Evolutionary conservation across 345 rosid species (phyloP).

Genomic region (Cardamine occulta): DNA sequence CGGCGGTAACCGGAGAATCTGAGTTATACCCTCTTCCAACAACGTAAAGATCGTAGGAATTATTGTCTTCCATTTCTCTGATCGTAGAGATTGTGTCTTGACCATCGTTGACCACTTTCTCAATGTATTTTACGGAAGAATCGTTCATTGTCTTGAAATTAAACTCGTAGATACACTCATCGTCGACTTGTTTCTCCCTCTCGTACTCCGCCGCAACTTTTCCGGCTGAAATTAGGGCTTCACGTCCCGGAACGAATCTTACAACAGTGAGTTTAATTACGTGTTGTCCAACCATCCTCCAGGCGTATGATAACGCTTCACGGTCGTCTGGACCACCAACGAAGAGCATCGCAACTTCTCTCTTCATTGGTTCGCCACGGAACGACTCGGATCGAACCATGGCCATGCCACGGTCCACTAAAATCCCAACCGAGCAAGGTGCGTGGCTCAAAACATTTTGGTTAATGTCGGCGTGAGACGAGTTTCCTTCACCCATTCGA

Average conservation of each 20-base stretch:
- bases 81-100: slow-evolving; percentile 50
- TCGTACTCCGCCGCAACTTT: slow-evolving; percentile 34
- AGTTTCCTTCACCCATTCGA: slow-evolving; percentile 49
- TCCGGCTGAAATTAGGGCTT: slow-evolving; percentile 35
- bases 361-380: slow-evolving; percentile 33
- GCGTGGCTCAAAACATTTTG: slow-evolving; percentile 55
- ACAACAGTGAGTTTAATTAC: slow-evolving; percentile 52
- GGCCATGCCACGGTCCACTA: slow-evolving; percentile 67
- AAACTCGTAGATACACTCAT: slow-evolving; percentile 55
- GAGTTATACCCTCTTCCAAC: slow-evolving; percentile 60
- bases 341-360: slow-evolving; percentile 47
- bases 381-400: slow-evolving; percentile 34
- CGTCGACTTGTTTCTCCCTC: slow-evolving; percentile 48
- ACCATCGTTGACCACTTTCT: slow-evolving; percentile 52
- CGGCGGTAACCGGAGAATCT: slow-evolving; percentile 48
- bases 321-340: slow-evolving; percentile 65
- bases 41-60: slow-evolving; percentile 52
- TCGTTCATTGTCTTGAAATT: slow-evolving; percentile 50
- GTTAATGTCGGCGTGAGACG: slow-evolving; percentile 52
- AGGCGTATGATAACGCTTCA: slow-evolving; percentile 63
- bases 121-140: slow-evolving; percentile 41
- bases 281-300: slow-evolving; percentile 74
- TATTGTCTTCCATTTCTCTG: slow-evolving; percentile 45
- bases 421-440: slow-evolving; percentile 68
- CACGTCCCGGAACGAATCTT: slow-evolving; percentile 46